A percentile compares a stretch with the other conserved stretches of the same genome.
Conservation (phyloP, 2,329 filamentous ascomycete genomes). For the Alternaria consortialis region DNA sequence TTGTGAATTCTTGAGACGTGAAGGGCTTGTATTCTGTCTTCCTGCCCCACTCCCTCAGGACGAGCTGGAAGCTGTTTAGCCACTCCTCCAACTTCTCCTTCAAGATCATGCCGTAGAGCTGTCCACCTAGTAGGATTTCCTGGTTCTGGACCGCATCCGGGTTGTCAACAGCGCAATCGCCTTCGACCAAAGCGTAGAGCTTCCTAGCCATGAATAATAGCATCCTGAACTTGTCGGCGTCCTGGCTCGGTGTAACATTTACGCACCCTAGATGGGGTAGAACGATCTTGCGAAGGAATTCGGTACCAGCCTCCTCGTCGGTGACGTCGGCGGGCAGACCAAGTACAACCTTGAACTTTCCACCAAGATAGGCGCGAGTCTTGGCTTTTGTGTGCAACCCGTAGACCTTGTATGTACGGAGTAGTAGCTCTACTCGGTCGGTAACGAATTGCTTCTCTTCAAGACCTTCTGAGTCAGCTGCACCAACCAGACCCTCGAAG, state of each 20-base stretch:
- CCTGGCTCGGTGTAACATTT: conserved; percentile 82
- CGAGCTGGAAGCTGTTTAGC: conserved; percentile 69
- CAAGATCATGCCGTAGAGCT: conserved; percentile 92
- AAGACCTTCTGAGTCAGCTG: conserved; percentile 76
- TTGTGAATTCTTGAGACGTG: conserved; percentile 75
- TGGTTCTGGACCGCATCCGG: conserved; percentile 97
- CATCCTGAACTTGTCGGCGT: conserved; percentile 92
- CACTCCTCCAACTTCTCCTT: conserved; percentile 96
- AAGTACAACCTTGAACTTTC: conserved; percentile 89
- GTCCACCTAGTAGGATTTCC: conserved; percentile 91
- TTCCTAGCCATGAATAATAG: conserved; percentile 96
- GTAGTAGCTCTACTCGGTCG: conserved; percentile 88
- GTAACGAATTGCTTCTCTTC: conserved; percentile 89
- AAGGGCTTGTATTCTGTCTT: conserved; percentile 67
- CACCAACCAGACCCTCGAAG: conserved; percentile 89
- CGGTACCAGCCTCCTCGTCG: conserved; percentile 87
- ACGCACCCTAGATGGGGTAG: conserved; percentile 89
- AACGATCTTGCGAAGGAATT: conserved; percentile 89
- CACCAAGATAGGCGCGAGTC: conserved; percentile 85
- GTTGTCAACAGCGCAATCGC: conserved; percentile 93
- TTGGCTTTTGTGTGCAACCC: conserved; percentile 81
- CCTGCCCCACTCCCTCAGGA: conserved; percentile 64
- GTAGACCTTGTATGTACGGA: conserved; percentile 94
- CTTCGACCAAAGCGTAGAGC: conserved; percentile 89
- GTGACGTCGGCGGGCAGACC: conserved; percentile 84